These are phyloP conservation scores for Metschnikowia cerradonensis DNA, from an alignment of 805 yeast genomes.

Conservation along the genomic window DNA sequence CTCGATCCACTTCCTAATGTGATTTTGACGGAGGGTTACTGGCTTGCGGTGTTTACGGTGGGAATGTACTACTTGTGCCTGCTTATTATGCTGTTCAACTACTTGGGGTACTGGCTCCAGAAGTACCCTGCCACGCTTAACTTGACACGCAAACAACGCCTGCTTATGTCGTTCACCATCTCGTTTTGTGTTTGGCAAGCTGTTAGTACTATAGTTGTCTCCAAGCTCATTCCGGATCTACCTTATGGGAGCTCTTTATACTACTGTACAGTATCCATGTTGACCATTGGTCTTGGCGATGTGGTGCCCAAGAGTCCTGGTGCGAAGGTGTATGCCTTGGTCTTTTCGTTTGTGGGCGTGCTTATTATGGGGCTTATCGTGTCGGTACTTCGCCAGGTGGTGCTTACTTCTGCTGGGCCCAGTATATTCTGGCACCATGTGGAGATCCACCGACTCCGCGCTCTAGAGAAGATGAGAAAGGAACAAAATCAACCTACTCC, in stretches of 20 bases:
- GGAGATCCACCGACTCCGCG: conserved; percentile 45
- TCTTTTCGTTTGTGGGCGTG: conserved; percentile 69
- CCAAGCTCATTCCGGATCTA: conserved; percentile 34
- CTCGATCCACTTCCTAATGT: neutral
- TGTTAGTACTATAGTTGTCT: conserved; percentile 53
- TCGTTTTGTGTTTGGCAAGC: conserved; percentile 64
- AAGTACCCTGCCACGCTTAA: conserved; percentile 72
- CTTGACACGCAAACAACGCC: conserved; percentile 61
- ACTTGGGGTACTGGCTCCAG: conserved; percentile 52
- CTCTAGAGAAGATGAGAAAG: conserved; percentile 20
- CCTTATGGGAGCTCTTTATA: conserved; percentile 65
- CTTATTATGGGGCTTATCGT: conserved; percentile 70
- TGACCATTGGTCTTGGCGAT: conserved; percentile 83
- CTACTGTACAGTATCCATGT: conserved; percentile 65
- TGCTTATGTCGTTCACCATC: conserved; percentile 69
- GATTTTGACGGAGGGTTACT: conserved; percentile 58
- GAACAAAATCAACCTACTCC: no score
- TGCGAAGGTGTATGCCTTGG: conserved; percentile 53
- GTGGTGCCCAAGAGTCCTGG: conserved; percentile 51
- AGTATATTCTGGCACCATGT: conserved; percentile 63
- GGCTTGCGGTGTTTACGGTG: conserved; percentile 71
- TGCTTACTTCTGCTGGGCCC: conserved; percentile 57
- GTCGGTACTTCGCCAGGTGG: conserved; percentile 63
- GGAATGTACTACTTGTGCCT: conserved; percentile 59
- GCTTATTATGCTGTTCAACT: conserved; percentile 50